These are phyloP conservation scores for Ophiostoma quercus DNA, from an alignment of 2,329 filamentous ascomycete genomes.

Conservation along the genomic window DNA sequence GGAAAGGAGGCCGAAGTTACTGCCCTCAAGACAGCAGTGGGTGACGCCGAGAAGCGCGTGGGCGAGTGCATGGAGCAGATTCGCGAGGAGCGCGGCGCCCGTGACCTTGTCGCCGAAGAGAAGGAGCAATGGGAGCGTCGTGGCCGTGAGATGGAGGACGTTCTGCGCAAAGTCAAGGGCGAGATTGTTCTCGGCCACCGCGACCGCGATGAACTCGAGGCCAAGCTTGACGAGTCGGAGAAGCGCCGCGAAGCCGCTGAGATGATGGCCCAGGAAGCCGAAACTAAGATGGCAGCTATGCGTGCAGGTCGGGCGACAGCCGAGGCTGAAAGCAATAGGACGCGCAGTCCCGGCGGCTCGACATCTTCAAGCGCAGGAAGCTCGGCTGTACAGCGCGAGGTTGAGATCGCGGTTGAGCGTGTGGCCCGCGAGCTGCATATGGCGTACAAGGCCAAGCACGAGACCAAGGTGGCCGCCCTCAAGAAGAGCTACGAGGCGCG, in stretches of 20 bases:
- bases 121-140: conserved; percentile 79
- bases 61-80: conserved; percentile 79
- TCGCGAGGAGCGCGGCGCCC: conserved; percentile 66
- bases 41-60: conserved; percentile 86
- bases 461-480: conserved; percentile 87
- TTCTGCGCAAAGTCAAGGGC: conserved; percentile 72
- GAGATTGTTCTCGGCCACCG: conserved; percentile 72
- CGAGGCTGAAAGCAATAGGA: conserved; percentile 19
- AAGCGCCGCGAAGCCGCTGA: conserved; percentile 68
- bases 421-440: conserved; percentile 90
- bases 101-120: conserved; percentile 68
- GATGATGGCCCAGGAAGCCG: conserved; percentile 68
- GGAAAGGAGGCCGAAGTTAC: conserved; percentile 90
- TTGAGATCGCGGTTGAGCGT: conserved; percentile 81
- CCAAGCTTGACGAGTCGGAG: conserved; percentile 71
- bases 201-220: conserved; percentile 75
- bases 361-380: conserved; percentile 37
- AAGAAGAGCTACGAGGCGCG: conserved; percentile 80
- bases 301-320: conserved; percentile 52
- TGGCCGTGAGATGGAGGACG: conserved; percentile 76
- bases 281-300: conserved; percentile 70
- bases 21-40: conserved; percentile 79
- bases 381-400: conserved; percentile 47
- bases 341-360: conserved; percentile 18
- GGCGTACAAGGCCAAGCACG: conserved; percentile 95